Conservation (phyloP, 2,329 filamentous ascomycete genomes). For the Byssochlamys sp. region DNA sequence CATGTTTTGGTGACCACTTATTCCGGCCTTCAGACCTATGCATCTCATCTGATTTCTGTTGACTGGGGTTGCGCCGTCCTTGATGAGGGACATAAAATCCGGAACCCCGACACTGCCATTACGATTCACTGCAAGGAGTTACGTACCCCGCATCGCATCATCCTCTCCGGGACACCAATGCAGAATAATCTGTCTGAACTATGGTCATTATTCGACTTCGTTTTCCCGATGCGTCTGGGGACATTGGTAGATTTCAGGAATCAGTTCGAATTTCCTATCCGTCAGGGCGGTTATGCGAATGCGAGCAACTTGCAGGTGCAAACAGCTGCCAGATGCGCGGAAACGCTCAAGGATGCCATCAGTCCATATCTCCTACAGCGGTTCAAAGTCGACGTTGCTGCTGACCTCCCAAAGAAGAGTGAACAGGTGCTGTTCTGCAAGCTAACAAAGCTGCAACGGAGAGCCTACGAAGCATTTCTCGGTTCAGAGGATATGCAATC, state of each 20-base stretch:
- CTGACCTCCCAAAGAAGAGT: constrained; percentile 87
- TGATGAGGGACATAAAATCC: constrained; percentile 95
- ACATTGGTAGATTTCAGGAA: constrained; percentile 82
- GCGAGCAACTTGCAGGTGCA: constrained; percentile 89
- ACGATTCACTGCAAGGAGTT: constrained; percentile 93
- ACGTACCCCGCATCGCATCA: constrained; percentile 78
- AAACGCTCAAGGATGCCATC: constrained; percentile 86
- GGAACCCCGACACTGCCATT: constrained; percentile 89
- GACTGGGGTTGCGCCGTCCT: constrained; percentile 90
- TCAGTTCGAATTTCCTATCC: constrained; percentile 89
- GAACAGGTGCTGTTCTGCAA: constrained; percentile 96
- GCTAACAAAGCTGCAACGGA: constrained; percentile 66
- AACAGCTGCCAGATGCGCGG: constrained; percentile 86
- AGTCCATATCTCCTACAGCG: constrained; percentile 86
- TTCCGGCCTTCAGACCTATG: constrained; percentile 86
- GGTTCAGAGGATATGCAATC: constrained; percentile 74
- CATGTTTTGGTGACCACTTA: constrained; percentile 95
- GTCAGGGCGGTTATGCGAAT: constrained; percentile 86
- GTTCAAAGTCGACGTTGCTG: constrained; percentile 85
- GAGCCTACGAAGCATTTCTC: constrained; percentile 72
- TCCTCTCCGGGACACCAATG: constrained; percentile 91
- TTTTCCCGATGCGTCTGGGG: constrained; percentile 90
- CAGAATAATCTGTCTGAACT: constrained; percentile 93
- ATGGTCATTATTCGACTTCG: constrained; percentile 96
- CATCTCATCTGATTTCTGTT: constrained; percentile 67